phyloP scores from a whole-genome alignment of 176 grass and related monocot species.

The Thinopyrum elongatum region DNA sequence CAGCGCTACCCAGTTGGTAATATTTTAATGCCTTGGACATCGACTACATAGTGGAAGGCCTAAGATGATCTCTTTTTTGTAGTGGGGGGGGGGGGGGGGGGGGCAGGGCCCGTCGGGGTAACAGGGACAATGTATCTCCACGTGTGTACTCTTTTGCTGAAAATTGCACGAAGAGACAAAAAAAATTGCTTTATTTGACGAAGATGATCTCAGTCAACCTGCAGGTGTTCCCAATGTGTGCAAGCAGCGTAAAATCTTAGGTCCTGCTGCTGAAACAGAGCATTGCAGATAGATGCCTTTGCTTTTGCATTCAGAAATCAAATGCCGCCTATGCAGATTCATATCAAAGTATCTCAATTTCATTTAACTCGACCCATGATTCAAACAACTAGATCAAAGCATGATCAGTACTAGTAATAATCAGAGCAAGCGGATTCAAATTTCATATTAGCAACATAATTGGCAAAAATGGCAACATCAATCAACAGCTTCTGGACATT shows the following conservation, averaged over 20 bases:
- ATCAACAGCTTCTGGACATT: not conserved
- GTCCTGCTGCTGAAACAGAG: not conserved
- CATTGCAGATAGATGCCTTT: not conserved
- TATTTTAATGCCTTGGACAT: too few species aligned
- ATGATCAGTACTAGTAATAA: not conserved
- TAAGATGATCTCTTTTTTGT: too few species aligned
- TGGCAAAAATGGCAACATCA: not conserved
- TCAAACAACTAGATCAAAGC: not conserved
- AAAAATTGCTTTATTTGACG: not conserved
- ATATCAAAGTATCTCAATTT: not conserved
- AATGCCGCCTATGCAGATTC: not conserved
- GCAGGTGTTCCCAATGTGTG: not conserved
- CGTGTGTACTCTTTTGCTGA: not conserved
- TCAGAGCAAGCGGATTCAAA: not conserved
- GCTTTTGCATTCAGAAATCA: not conserved
- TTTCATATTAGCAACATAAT: not conserved
- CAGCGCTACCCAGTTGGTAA: too few species aligned
- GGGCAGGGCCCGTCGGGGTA: too few species aligned
- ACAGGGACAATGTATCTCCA: not conserved
- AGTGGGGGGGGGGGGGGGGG: too few species aligned
- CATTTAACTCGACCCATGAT: not conserved
- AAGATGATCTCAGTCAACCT: not conserved
- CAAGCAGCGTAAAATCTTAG: not conserved
- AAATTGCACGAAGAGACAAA: not conserved
- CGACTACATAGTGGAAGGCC: too few species aligned